Evolutionary conservation across 352 stramenopile genomes (phyloP), one percentile per base, ranked within the genome.

Genomic region (Phytophthora niederhauseri): DNA sequence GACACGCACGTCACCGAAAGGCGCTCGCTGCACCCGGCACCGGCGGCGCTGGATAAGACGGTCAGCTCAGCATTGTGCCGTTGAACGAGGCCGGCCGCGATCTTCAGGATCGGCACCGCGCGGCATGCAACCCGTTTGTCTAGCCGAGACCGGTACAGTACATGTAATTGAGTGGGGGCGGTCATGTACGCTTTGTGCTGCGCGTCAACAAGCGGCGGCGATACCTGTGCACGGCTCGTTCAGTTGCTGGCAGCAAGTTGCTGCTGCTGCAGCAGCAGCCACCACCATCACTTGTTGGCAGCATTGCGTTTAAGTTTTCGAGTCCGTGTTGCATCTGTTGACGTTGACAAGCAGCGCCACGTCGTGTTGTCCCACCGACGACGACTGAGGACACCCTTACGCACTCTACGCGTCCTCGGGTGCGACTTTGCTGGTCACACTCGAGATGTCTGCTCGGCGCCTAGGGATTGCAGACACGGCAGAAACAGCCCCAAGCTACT

Each of bases 1-100:
- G 70, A 67, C 48, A 26, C 54, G 70, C 70, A 73, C 70, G 70
- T 73, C 70, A 76, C 59, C 55, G 69, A 73, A 73, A 76, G 58
- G 49, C 59, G 50, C 61, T 46, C 30, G 41, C 34, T 15, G 34
- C 8, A 31, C 11, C 15, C 20, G 51, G 34, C 17, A 14, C 38
- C 38, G 48, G 22, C 28, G 43, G 17, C 43, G 31, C 45, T 61
- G 49, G 46, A 60, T 38, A 49, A 48, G 34, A 22, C 63, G 41
- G 64, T 76, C 59, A 76, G 64, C 55, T 74, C 54, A 74, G 24
- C 67, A 74, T 74, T 74, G 67, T 65, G 34, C 26, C n/a, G 19
- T 64, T 46, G 59, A 68, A 58, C 45, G 24, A 54, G 61, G 56
- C 36, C 43, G 54, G 36, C 34, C 41, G 41, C 31, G 48, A 66